Evolutionary conservation across 23 red algal species (phyloP).

Genomic region (Gracilariopsis chorda): DNA sequence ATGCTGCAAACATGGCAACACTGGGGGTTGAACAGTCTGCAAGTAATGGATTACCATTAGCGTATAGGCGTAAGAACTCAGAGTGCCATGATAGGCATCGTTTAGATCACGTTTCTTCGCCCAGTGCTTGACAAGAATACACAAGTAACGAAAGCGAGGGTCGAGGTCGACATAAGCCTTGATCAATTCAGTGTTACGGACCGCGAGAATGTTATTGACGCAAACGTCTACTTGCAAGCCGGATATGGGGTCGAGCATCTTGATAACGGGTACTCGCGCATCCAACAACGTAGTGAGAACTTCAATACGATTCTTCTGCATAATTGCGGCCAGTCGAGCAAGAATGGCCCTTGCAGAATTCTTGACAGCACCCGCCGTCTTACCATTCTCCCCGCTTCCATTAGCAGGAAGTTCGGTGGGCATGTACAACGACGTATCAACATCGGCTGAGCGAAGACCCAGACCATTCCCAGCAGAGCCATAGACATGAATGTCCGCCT

Average conservation of each 20-base stretch:
- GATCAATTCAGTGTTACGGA: conserved; percentile 84
- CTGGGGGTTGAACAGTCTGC: conserved; percentile 53
- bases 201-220: conserved; percentile 88
- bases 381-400: conserved; percentile 7
- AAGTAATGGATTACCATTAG: conserved; percentile 90
- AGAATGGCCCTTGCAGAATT: conserved; percentile 36
- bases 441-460: conserved; percentile 72
- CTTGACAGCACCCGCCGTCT: background rate
- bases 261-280: conserved; percentile 94
- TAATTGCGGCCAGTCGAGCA: conserved; percentile 41
- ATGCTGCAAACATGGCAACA: conserved; percentile 91
- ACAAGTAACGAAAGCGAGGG: conserved; percentile 79
- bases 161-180: conserved; percentile 85
- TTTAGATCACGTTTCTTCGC: conserved; percentile 89
- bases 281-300: conserved; percentile 69
- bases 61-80: conserved; percentile 96
- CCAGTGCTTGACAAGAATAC: conserved; percentile 92
- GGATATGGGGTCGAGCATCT: conserved; percentile 84
- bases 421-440: conserved; percentile 84
- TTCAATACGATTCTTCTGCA: conserved; percentile 70
- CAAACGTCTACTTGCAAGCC: conserved; percentile 87
- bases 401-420: conserved; percentile 15
- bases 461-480: conserved; percentile 85
- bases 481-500: conserved; percentile 75
- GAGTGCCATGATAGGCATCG: conserved; percentile 92